These are phyloP conservation scores for Pyricularia grisea DNA, from an alignment of 2,329 filamentous ascomycete species.

Conservation along the genomic window DNA sequence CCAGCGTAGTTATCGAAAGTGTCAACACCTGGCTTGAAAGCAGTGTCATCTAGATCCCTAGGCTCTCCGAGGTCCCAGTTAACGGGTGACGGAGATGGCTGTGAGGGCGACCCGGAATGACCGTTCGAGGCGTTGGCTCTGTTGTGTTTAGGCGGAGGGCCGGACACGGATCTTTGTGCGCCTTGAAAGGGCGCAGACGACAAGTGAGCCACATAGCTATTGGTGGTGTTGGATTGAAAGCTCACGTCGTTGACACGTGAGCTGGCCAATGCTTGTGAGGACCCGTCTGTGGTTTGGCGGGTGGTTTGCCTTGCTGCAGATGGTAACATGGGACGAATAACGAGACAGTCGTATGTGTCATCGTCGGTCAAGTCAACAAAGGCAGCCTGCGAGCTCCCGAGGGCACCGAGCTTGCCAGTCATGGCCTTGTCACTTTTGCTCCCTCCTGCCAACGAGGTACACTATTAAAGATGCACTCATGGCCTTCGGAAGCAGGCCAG, in stretches of 20 bases:
- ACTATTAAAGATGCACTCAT: background rate
- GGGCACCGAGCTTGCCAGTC: background rate
- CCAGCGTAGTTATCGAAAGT: background rate
- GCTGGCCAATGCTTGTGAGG: background rate
- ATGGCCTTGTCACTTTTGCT: background rate
- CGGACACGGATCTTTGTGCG: background rate
- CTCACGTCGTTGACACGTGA: background rate
- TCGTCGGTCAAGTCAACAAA: background rate
- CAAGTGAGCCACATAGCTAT: background rate
- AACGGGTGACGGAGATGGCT: background rate
- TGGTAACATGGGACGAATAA: background rate
- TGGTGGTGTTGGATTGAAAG: background rate
- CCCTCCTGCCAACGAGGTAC: background rate
- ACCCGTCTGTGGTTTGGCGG: background rate
- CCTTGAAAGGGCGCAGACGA: background rate
- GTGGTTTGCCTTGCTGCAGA: background rate
- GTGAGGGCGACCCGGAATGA: background rate
- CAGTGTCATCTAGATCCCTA: background rate
- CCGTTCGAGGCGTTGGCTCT: background rate
- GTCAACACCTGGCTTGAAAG: background rate
- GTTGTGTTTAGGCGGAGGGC: background rate
- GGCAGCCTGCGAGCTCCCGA: background rate
- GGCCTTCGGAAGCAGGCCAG: background rate
- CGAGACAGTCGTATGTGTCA: background rate
- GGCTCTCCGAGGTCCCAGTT: background rate